These are phyloP conservation scores for Pseudonectria foliicola DNA, from an alignment of 2,329 filamentous ascomycete species.

Conservation along the genomic window DNA sequence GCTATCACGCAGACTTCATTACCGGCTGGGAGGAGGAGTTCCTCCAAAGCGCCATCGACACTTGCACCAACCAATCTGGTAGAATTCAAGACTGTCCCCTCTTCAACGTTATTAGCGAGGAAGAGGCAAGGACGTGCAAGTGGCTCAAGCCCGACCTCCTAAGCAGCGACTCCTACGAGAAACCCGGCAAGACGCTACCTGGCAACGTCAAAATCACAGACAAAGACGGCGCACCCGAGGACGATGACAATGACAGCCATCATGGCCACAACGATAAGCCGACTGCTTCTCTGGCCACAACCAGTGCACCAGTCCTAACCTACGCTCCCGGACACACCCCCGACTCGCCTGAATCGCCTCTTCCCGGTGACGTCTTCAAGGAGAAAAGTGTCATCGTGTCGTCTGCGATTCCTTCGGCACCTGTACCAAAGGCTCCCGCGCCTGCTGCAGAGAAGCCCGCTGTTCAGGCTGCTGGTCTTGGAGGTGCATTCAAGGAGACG, in stretches of 20 bases:
- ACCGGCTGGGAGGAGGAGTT: constrained; percentile 66
- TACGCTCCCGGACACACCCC: constrained; percentile 31
- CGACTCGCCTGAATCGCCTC: constrained; percentile 24
- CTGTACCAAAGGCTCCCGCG: neutral
- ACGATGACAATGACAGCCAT: neutral
- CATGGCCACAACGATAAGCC: constrained; percentile 2
- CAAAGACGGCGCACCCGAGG: constrained; percentile 17
- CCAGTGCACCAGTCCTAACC: constrained; percentile 20
- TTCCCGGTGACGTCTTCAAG: constrained; percentile 39
- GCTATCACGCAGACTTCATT: constrained; percentile 76
- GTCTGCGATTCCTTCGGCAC: constrained; percentile 1
- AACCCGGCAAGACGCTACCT: constrained; percentile 54
- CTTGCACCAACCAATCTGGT: constrained; percentile 67
- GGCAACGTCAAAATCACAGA: constrained; percentile 48
- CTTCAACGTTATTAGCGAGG: constrained; percentile 63
- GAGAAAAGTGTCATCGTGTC: constrained; percentile 14
- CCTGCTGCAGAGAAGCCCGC: too few relatives aligned
- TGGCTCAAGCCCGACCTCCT: constrained; percentile 52
- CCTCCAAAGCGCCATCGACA: constrained; percentile 64
- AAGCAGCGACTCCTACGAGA: constrained; percentile 50
- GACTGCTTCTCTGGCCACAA: constrained; percentile 5
- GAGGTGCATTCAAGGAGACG: constrained; percentile 9
- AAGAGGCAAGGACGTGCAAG: constrained; percentile 50
- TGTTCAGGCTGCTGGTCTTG: constrained; percentile 6
- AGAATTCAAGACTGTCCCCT: constrained; percentile 65